Evolutionary conservation across 805 yeast species (phyloP).

Genomic region (Yarrowia keelungensis): DNA sequence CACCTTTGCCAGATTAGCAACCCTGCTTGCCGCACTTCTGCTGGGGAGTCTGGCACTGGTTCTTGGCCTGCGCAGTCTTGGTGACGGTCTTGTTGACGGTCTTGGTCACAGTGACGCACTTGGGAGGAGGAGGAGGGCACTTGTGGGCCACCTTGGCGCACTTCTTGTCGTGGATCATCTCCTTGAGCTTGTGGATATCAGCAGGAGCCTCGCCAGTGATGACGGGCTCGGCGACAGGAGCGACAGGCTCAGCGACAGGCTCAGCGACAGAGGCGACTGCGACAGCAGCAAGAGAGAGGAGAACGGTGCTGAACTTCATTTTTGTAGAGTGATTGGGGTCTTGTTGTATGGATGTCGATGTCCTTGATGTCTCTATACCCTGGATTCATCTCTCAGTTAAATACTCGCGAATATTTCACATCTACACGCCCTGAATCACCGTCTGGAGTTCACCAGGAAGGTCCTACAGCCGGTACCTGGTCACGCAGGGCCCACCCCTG

Average conservation of each 20-base stretch:
- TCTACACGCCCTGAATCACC: neutral
- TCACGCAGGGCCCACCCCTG: constrained; percentile 27
- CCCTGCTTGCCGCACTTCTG: constrained; percentile 22
- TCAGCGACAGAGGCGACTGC: constrained; percentile 25
- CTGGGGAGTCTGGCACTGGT: constrained; percentile 17
- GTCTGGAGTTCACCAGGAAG: neutral
- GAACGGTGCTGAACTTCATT: constrained; percentile 20
- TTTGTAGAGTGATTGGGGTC: neutral
- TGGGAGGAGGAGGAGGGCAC: constrained; percentile 32
- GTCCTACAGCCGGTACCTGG: constrained; percentile 17
- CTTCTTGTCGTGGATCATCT: constrained; percentile 26
- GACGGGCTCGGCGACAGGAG: neutral
- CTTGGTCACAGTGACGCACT: constrained; percentile 16
- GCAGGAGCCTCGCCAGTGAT: constrained; percentile 12
- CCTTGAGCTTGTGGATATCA: constrained; percentile 18
- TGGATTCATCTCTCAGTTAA: neutral
- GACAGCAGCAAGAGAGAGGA: constrained; percentile 16
- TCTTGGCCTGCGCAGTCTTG: constrained; percentile 24
- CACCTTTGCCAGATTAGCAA: neutral
- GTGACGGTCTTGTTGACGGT: constrained; percentile 27
- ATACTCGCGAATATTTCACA: neutral
- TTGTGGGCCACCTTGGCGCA: constrained; percentile 17
- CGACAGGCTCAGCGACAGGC: constrained; percentile 12
- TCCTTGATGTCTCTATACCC: neutral
- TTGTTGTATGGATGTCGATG: neutral